phyloP scores from a whole-genome alignment of 1,284 basidiomycete species.

The Microbotryum scabiosae region DNA sequence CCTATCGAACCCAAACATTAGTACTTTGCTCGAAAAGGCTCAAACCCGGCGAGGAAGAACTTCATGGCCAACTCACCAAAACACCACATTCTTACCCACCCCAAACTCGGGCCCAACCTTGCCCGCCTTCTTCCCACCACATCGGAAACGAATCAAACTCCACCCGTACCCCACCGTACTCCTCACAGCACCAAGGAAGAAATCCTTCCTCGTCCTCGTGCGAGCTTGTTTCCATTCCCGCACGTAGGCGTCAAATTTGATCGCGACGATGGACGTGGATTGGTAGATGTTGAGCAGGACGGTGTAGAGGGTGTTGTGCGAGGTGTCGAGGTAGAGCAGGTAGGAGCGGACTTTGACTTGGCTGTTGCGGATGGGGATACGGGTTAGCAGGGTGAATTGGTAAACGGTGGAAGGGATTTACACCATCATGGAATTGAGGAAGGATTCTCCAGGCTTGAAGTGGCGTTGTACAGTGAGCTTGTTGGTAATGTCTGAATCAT shows the following conservation, averaged over 20 bases:
- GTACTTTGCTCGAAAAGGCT: too few species aligned
- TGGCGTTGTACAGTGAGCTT: conserved; percentile 38
- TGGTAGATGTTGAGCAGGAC: conserved; percentile 78
- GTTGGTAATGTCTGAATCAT: conserved; percentile 37
- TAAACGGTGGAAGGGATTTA: conserved; percentile 6
- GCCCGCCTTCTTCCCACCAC: too few species aligned
- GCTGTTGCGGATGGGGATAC: conserved; percentile 35
- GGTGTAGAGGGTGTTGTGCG: conserved; percentile 55
- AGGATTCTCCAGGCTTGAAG: conserved; percentile 33
- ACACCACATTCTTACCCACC: too few species aligned
- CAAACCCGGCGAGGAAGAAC: too few species aligned
- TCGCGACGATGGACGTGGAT: conserved; percentile 71
- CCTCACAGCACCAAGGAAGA: conserved; percentile 24
- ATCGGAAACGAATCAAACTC: too few species aligned
- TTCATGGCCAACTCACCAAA: too few species aligned
- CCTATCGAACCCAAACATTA: too few species aligned
- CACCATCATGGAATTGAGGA: conserved; percentile 36
- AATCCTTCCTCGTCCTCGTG: conserved; percentile 19
- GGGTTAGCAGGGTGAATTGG: not conserved
- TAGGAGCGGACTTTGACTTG: conserved; percentile 60
- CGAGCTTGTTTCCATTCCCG: conserved; percentile 50
- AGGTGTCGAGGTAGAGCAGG: conserved; percentile 65
- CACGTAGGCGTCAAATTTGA: conserved; percentile 82
- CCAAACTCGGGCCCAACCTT: too few species aligned
- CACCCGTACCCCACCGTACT: too few species aligned